phyloP scores from a whole-genome alignment of 2,329 filamentous ascomycete genomes.

The Juglanconis oblonga region DNA sequence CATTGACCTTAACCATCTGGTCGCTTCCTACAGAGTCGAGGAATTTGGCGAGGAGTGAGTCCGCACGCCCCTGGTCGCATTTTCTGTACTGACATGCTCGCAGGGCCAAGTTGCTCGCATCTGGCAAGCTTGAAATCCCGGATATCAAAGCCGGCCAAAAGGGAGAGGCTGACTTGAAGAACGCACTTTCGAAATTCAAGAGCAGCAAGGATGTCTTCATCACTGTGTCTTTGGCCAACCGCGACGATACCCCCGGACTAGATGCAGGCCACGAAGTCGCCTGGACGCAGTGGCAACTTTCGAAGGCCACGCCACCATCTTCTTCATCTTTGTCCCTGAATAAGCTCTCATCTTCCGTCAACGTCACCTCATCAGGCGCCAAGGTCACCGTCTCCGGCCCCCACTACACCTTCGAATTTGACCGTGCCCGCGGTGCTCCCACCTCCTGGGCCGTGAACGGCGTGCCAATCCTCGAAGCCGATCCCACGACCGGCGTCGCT shows the following conservation, averaged over 20 bases:
- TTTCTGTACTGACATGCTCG: constrained; percentile 10
- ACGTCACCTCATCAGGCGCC: constrained; percentile 23
- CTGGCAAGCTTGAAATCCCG: constrained; percentile 40
- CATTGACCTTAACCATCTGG: constrained; percentile 39
- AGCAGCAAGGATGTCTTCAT: constrained; percentile 40
- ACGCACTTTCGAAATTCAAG: constrained; percentile 25
- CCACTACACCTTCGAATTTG: constrained; percentile 41
- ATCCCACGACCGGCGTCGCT: constrained; percentile 34
- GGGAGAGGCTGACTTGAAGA: constrained; percentile 31
- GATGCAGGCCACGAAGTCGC: constrained; percentile 51
- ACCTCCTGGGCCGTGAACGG: constrained; percentile 38
- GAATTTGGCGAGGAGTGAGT: constrained; percentile 39
- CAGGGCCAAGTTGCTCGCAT: constrained; percentile 26
- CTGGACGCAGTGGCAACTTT: constrained; percentile 48
- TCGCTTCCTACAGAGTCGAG: constrained; percentile 42
- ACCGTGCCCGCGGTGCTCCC: constrained; percentile 41
- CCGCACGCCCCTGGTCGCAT: neutral
- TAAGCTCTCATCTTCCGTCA: constrained; percentile 21
- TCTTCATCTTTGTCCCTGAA: constrained; percentile 4
- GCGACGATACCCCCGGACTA: constrained; percentile 47
- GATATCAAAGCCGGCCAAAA: constrained; percentile 36
- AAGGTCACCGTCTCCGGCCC: constrained; percentile 28
- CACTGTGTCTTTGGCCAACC: constrained; percentile 42
- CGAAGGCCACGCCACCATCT: constrained; percentile 22
- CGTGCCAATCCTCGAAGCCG: constrained; percentile 32